Evolutionary conservation across 352 stramenopile species (phyloP).

Genomic region (Globisporangium splendens): DNA sequence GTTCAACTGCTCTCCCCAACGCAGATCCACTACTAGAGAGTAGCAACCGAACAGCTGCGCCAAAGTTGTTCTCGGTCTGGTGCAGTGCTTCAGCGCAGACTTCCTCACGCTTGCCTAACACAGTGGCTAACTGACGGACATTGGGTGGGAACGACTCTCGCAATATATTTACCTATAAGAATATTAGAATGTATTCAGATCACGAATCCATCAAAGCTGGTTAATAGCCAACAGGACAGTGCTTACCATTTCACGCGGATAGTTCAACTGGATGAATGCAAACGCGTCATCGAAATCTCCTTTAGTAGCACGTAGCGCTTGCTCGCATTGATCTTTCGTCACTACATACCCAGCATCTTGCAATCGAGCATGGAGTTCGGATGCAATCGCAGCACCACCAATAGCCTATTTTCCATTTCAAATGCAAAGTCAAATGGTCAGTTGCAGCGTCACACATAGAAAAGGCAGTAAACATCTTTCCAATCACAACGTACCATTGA

Average conservation of each 20-base stretch:
- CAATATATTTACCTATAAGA: not conserved
- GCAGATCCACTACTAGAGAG: slow-evolving; percentile 37
- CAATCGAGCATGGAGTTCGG: slow-evolving; percentile 22
- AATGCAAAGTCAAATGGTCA: not conserved
- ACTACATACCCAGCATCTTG: slow-evolving; percentile 27
- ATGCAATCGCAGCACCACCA: not conserved
- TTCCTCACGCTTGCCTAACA: slow-evolving; percentile 44
- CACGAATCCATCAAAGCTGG: not conserved
- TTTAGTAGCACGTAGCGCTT: slow-evolving; percentile 30
- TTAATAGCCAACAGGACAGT: not conserved
- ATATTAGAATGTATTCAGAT: not conserved
- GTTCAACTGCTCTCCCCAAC: slow-evolving; percentile 19
- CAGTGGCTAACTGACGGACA: slow-evolving; percentile 44
- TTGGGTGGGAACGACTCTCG: slow-evolving; percentile 31
- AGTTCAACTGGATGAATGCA: slow-evolving; percentile 15
- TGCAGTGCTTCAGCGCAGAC: slow-evolving; percentile 57
- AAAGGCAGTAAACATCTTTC: not conserved
- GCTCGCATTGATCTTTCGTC: slow-evolving; percentile 31
- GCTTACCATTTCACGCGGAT: slow-evolving; percentile 15
- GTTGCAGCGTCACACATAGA: not conserved
- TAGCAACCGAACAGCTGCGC: slow-evolving; percentile 52
- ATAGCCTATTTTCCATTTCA: not conserved
- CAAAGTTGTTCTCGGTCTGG: slow-evolving; percentile 46
- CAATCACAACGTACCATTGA: slow-evolving; percentile 2
- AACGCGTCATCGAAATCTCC: slow-evolving; percentile 27